These are phyloP conservation scores for Poa annua DNA, from an alignment of 176 grass and related monocot genomes.

Conservation along the genomic window DNA sequence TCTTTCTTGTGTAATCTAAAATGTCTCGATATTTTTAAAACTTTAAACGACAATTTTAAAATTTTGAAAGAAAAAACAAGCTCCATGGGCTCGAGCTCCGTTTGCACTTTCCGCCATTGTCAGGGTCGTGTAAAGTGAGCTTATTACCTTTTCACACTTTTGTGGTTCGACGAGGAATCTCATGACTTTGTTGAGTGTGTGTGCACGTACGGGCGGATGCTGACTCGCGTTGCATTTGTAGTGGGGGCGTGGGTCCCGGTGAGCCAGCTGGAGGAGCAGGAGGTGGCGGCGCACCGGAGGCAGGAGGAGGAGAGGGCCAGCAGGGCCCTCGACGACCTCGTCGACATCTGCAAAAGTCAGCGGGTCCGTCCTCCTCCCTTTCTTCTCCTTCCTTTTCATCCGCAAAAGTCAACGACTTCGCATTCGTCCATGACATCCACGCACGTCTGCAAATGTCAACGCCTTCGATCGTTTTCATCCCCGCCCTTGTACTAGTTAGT, in stretches of 20 bases:
- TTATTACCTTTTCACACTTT: neutral
- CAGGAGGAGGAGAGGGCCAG: constrained; percentile 58
- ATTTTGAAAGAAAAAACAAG: no score
- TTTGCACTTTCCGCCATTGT: no score
- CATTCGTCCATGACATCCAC: neutral
- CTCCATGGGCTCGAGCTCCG: no score
- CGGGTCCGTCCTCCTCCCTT: constrained; percentile 44
- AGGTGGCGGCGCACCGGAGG: constrained; percentile 64
- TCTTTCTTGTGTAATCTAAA: no score
- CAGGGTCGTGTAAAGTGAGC: no score
- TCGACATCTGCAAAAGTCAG: constrained; percentile 64
- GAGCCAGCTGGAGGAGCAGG: constrained; percentile 67
- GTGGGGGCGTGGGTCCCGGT: constrained; percentile 93
- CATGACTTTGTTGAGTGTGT: neutral
- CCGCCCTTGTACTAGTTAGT: neutral
- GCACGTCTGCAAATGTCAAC: neutral
- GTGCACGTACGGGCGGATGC: neutral
- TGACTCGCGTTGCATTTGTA: neutral
- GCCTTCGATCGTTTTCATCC: neutral
- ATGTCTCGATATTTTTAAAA: no score
- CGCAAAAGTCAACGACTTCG: no score
- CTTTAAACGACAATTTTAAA: no score
- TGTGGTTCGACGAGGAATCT: neutral
- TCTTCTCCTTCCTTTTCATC: neutral
- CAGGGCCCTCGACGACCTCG: constrained; percentile 57